phyloP scores from a whole-genome alignment of 2,329 filamentous ascomycete genomes.

The Aspergillus pseudonomiae region DNA sequence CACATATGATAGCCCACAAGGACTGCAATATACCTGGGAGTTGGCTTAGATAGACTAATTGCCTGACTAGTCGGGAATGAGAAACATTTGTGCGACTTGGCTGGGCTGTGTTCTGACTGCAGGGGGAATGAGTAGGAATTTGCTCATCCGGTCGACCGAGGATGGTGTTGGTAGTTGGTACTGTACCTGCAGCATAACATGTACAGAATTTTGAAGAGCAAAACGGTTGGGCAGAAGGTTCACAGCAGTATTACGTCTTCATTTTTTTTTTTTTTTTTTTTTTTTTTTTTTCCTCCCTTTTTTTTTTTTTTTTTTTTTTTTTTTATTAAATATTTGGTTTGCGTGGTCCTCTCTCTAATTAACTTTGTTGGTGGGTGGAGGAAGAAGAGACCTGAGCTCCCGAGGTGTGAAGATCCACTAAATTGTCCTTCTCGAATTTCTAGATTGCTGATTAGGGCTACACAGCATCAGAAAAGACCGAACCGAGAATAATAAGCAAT shows the following conservation, averaged over 20 bases:
- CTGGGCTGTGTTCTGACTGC: constrained; percentile 6
- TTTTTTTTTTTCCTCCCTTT: neutral
- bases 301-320: neutral
- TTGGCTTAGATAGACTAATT: neutral
- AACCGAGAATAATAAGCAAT: neutral
- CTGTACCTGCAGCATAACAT: constrained; percentile 16
- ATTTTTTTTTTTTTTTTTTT: neutral
- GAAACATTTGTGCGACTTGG: constrained; percentile 14
- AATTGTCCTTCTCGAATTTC: neutral
- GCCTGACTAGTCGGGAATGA: neutral
- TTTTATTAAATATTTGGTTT: neutral
- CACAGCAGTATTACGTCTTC: neutral
- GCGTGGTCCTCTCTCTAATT: neutral
- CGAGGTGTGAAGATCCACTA: neutral
- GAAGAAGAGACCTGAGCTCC: neutral
- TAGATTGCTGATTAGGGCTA: neutral
- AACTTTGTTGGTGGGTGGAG: neutral
- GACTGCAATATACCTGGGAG: neutral
- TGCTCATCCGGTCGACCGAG: constrained; percentile 7
- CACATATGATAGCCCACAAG: constrained; percentile 16
- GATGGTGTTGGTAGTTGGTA: neutral
- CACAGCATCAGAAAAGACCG: neutral
- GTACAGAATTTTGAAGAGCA: neutral
- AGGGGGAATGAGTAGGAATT: constrained; percentile 6
- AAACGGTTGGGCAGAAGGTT: neutral